These are phyloP conservation scores for Sugiyamaella japonica DNA, from an alignment of 1,139 yeast species.

Conservation along the genomic window DNA sequence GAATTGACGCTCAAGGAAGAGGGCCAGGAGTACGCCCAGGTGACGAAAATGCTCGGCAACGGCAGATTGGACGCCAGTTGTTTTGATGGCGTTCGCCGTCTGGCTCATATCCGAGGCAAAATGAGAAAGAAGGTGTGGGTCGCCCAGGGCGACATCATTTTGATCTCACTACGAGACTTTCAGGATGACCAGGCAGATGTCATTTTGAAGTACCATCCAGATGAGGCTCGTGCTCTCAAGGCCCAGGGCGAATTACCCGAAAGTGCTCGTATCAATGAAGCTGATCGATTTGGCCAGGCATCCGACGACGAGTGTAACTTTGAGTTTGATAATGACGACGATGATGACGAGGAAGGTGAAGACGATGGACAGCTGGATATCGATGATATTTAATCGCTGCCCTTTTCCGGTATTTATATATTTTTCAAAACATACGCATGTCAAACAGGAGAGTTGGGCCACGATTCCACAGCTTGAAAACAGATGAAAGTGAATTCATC, in stretches of 20 bases:
- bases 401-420: not conserved
- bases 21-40: conserved; percentile 98
- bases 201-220: conserved; percentile 93
- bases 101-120: conserved; percentile 98
- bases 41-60: conserved; percentile 96
- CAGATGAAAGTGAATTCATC: too few relatives aligned
- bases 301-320: conserved; percentile 98
- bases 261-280: conserved; percentile 94
- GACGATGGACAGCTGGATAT: conserved; percentile 72
- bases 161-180: conserved; percentile 95
- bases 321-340: conserved; percentile 96
- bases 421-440: not conserved
- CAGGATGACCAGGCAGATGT: conserved; percentile 99
- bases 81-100: conserved; percentile 89
- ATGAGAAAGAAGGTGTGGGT: conserved; percentile 99
- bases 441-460: not conserved
- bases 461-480: not conserved
- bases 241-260: conserved; percentile 95
- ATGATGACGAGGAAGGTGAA: conserved; percentile 68
- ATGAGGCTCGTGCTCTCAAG: conserved; percentile 96
- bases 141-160: conserved; percentile 96
- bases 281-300: conserved; percentile 95
- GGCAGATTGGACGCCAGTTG: conserved; percentile 95
- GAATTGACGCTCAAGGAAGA: conserved; percentile 91
- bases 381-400: conserved; percentile 63